A percentile compares a stretch with the other conserved stretches of the same genome.
Conservation (phyloP, 1,284 basidiomycete genomes). For the Termitomyces sp. region DNA sequence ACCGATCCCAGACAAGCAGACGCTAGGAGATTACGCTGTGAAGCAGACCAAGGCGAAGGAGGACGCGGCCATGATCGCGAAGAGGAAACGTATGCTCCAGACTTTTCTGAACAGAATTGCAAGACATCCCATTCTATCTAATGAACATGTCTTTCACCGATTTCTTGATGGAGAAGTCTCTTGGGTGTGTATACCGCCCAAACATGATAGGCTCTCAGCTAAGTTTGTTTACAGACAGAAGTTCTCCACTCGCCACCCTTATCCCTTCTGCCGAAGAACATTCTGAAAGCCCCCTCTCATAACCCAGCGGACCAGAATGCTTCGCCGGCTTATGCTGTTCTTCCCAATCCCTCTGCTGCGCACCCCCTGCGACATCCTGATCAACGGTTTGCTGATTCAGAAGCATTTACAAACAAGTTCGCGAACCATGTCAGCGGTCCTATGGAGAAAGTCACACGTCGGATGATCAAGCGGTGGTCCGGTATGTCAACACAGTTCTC, state of each 20-base stretch:
- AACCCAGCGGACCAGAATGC: constrained; percentile 82
- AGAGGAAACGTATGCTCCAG: constrained; percentile 91
- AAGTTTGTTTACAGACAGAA: constrained; percentile 57
- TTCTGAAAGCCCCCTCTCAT: constrained; percentile 91
- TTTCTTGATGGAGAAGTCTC: constrained; percentile 95
- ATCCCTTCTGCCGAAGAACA: constrained; percentile 89
- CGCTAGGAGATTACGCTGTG: constrained; percentile 92
- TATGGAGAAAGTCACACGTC: constrained; percentile 94
- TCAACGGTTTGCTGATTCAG: constrained; percentile 93
- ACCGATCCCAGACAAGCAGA: constrained; percentile 97
- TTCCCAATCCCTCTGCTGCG: constrained; percentile 85
- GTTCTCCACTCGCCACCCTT: constrained; percentile 90
- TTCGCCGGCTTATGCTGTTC: constrained; percentile 72
- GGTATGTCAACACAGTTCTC: constrained; percentile 39
- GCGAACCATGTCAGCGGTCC: constrained; percentile 85
- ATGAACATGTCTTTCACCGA: constrained; percentile 91
- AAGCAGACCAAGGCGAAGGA: constrained; percentile 98
- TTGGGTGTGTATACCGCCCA: constrained; percentile 59
- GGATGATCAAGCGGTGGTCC: constrained; percentile 91
- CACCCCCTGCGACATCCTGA: constrained; percentile 87
- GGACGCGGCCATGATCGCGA: constrained; percentile 87
- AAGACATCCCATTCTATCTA: constrained; percentile 88
- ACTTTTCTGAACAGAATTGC: constrained; percentile 90
- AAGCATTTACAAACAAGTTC: constrained; percentile 96
- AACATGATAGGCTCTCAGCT: neutral